Conservation (phyloP, 139 green algal species). For the Desmodesmus armatus region DNA sequence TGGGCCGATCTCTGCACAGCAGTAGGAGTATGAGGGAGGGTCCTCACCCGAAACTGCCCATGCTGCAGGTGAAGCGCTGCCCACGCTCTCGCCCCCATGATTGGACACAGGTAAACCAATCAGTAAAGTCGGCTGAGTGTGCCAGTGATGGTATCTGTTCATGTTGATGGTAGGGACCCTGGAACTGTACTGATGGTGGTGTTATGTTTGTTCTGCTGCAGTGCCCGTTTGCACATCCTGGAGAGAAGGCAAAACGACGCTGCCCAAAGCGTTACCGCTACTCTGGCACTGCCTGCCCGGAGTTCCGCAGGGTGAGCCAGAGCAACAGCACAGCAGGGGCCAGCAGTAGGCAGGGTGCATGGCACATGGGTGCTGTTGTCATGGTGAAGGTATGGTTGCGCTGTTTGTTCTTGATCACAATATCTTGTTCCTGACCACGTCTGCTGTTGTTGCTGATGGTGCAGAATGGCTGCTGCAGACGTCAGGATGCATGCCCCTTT, state of each 20-base stretch:
- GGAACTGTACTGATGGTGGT: no score
- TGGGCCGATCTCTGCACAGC: background rate
- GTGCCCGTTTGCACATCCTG: slow-evolving; percentile 9
- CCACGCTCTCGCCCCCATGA: slow-evolving; percentile 81
- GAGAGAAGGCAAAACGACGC: background rate
- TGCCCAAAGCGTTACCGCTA: background rate
- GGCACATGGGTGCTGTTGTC: background rate
- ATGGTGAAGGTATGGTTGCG: background rate
- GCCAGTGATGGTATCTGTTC: background rate
- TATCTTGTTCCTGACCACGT: background rate
- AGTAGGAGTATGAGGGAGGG: no score
- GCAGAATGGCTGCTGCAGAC: slow-evolving; percentile 84
- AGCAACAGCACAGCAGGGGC: background rate
- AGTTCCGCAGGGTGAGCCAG: background rate
- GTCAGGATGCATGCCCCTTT: slow-evolving; percentile 91
- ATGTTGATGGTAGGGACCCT: background rate
- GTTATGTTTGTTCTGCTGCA: no score
- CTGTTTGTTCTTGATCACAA: background rate
- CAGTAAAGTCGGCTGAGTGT: background rate
- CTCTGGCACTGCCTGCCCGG: background rate
- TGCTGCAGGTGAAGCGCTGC: slow-evolving; percentile 74
- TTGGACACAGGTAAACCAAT: slow-evolving; percentile 70
- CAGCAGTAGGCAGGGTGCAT: background rate
- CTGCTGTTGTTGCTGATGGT: slow-evolving; percentile 53
- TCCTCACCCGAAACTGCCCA: no score